These are phyloP conservation scores for Saccharomyces pastorianus DNA, from an alignment of 1,139 yeast species.

Conservation along the genomic window DNA sequence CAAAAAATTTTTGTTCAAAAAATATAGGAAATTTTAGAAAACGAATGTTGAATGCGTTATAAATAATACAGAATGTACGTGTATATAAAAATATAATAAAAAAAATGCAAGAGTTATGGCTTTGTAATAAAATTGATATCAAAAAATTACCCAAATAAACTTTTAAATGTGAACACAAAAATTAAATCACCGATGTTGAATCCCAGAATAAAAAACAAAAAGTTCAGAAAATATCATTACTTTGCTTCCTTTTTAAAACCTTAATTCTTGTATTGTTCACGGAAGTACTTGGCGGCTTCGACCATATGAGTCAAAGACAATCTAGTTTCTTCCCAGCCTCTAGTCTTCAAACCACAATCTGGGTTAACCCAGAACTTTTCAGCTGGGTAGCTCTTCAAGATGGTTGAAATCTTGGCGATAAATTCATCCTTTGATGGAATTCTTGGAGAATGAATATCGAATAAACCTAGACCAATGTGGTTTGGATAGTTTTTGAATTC, in stretches of 20 bases:
- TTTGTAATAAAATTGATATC: conserved; percentile 1
- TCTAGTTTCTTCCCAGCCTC: conserved; percentile 90
- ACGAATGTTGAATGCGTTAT: conserved; percentile 34
- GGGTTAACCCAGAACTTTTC: conserved; percentile 99
- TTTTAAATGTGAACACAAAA: not conserved
- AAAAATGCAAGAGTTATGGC: conserved; percentile 1
- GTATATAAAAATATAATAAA: conserved; percentile 11
- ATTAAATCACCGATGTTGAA: conserved; percentile 24
- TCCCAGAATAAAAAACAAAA: conserved; percentile 11
- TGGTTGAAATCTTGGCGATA: conserved; percentile 84
- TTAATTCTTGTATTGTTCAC: conserved; percentile 45
- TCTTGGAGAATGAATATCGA: conserved; percentile 99
- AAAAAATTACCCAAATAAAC: conserved; percentile 3
- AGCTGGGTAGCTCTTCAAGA: conserved; percentile 94
- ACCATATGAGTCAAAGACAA: conserved; percentile 94
- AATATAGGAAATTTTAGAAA: conserved; percentile 5
- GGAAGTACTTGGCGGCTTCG: conserved; percentile 94
- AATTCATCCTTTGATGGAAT: conserved; percentile 96
- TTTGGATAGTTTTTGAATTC: conserved; percentile 98
- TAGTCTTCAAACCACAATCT: conserved; percentile 98
- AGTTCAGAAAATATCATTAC: conserved; percentile 3
- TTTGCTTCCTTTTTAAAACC: conserved; percentile 4
- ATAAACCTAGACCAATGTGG: conserved; percentile 98
- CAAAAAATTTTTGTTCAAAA: not conserved
- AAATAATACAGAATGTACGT: conserved; percentile 12